phyloP scores from a whole-genome alignment of 768 basidiomycete species.

The Baorangia bicolor region DNA sequence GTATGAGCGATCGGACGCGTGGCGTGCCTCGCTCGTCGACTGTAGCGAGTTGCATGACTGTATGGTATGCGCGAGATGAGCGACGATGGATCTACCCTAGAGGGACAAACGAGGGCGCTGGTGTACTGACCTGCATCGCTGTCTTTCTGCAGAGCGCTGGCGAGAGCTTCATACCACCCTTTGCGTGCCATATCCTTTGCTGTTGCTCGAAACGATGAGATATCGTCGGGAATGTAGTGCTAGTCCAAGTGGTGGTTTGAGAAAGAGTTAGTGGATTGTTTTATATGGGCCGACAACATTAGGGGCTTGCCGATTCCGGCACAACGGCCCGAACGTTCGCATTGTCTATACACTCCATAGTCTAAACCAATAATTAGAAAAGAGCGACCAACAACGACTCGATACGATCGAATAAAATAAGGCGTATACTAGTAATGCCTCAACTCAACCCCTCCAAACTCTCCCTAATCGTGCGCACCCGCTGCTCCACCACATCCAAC shows the following conservation, averaged over 20 bases:
- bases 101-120: not conserved
- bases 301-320: too few relatives aligned
- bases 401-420: not conserved
- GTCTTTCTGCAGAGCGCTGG: slow-evolving; percentile 35
- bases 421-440: not conserved
- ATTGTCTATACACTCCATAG: not conserved
- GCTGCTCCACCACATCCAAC: slow-evolving; percentile 59
- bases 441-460: slow-evolving; percentile 37
- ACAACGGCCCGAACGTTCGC: too few relatives aligned
- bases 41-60: slow-evolving; percentile 56
- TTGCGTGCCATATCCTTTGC: slow-evolving; percentile 15
- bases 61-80: not conserved
- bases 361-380: not conserved
- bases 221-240: not conserved
- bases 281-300: too few relatives aligned
- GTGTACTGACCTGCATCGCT: slow-evolving; percentile 33
- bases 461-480: slow-evolving; percentile 48
- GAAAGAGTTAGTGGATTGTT: not conserved
- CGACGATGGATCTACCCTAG: not conserved
- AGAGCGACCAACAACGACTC: not conserved
- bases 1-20: slow-evolving; percentile 64
- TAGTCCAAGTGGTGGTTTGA: not conserved
- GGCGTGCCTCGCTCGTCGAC: slow-evolving; percentile 37
- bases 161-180: slow-evolving; percentile 50
- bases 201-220: not conserved